Conservation (phyloP, 192 early-diverging fungal species). For the Dissophora globulifera region DNA sequence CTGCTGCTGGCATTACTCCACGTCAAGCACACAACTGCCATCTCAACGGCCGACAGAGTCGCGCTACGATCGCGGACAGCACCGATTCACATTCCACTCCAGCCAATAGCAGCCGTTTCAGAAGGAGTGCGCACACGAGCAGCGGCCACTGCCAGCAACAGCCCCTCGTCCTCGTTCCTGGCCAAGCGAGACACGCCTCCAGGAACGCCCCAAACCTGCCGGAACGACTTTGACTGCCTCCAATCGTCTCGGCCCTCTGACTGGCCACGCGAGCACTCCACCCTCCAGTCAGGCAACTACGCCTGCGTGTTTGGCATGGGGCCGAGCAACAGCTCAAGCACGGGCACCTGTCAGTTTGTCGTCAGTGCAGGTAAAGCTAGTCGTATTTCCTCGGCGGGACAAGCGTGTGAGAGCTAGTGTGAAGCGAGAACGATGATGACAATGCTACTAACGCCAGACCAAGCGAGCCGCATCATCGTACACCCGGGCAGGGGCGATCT, state of each 20-base stretch:
- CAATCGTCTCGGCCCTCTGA: conserved; percentile 16
- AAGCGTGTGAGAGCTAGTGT: too few relatives aligned
- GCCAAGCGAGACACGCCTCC: conserved; percentile 26
- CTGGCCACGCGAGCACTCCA: conserved; percentile 30
- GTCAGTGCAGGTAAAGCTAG: conserved; percentile 67
- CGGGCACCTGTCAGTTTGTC: conserved; percentile 64
- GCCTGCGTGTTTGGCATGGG: conserved; percentile 59
- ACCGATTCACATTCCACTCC: background rate
- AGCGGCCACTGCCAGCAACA: too few relatives aligned
- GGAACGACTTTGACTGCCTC: conserved; percentile 41
- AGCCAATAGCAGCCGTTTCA: too few relatives aligned
- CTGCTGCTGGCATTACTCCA: background rate
- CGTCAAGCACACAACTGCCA: background rate
- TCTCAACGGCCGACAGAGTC: background rate
- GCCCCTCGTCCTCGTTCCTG: background rate
- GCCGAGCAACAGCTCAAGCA: background rate
- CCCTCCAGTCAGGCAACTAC: conserved; percentile 60
- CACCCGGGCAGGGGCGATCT: too few relatives aligned
- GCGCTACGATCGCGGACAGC: background rate
- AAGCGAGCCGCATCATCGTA: too few relatives aligned
- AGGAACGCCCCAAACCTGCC: conserved; percentile 26
- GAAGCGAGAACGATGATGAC: too few relatives aligned
- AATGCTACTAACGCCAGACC: too few relatives aligned
- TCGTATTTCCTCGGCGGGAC: too few relatives aligned
- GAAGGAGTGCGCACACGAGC: too few relatives aligned